Evolutionary conservation across 352 stramenopile species (phyloP), one percentile per base, ranked within the genome.

Genomic region (Pythium folliculosum): DNA sequence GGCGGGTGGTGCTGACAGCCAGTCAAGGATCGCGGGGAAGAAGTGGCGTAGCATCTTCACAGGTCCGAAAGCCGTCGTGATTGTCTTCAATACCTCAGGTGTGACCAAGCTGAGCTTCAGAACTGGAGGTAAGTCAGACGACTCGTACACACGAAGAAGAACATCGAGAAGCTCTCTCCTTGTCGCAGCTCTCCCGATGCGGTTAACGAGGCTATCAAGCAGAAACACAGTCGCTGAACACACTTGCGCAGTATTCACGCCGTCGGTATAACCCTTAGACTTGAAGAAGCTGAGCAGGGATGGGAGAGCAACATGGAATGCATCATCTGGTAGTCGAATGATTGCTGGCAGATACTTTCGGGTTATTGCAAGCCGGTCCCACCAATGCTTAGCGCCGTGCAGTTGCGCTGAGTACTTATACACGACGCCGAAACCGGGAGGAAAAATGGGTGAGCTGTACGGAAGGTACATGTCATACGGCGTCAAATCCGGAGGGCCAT

Each of bases 1-100:
- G 5, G 37, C 54, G 5, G 65, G 59, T 14, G 66, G 69, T 48
- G 79, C 69, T 3, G 79, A 71, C 3, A 91, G 57, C 86, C 86
- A 95, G 47, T 93, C 86, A 2, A 90, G 37, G 1, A 95, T 49
- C 3, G 90, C 72, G 7, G 84, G 86, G 8, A 93, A 47, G 59
- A 93, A 81, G 48, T 70, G 75, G 40, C 81, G 68, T 5, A 93
- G 59, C 8, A 93, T 71, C 17, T 65, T 69, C 27, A 66, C 44
- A 3, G 63, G 65, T 32, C 86, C 84, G 64, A 92, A 92, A 19
- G 56, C 52, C 7, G 22, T 44, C 14, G 38, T 23, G 2, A 77
- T 19, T 1, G 32, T 43, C 50, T 73, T 77, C 23, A 95, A 47
- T 0, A 89, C 79, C 5, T 81, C 78, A 1, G 86, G 84, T 1